Conservation (phyloP, 306 rosid genomes). For the Carpinus viminea region DNA sequence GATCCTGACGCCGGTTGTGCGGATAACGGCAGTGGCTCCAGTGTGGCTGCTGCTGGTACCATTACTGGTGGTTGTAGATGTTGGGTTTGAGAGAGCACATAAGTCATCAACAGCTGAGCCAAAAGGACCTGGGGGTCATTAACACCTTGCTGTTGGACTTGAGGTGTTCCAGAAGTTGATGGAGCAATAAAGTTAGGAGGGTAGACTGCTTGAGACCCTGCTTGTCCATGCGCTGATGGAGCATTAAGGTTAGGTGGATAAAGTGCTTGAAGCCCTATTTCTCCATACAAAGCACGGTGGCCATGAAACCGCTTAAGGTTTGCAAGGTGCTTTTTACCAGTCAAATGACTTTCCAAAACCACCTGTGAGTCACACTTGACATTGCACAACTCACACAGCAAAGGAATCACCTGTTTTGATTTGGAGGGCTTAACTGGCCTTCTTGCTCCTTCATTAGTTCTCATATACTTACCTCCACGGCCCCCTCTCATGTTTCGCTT, state of each 20-base stretch:
- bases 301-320: constrained; percentile 56
- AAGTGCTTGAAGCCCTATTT: constrained; percentile 51
- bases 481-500: constrained; percentile 73
- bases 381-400: constrained; percentile 73
- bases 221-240: constrained; percentile 34
- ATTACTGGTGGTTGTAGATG: constrained; percentile 28
- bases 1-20: neutral
- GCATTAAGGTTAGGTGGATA: constrained; percentile 41
- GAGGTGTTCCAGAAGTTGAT: constrained; percentile 32
- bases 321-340: constrained; percentile 62
- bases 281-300: constrained; percentile 43
- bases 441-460: constrained; percentile 56
- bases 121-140: constrained; percentile 71
- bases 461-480: constrained; percentile 49
- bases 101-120: constrained; percentile 67
- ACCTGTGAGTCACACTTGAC: constrained; percentile 75
- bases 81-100: constrained; percentile 48
- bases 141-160: constrained; percentile 61
- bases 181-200: constrained; percentile 46
- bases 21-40: neutral
- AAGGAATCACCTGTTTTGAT: constrained; percentile 41
- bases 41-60: constrained; percentile 24
- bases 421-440: constrained; percentile 45
- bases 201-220: constrained; percentile 53
- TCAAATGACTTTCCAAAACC: constrained; percentile 70